Conservation (phyloP, 306 rosid species). For the Phaseolus lunatus region DNA sequence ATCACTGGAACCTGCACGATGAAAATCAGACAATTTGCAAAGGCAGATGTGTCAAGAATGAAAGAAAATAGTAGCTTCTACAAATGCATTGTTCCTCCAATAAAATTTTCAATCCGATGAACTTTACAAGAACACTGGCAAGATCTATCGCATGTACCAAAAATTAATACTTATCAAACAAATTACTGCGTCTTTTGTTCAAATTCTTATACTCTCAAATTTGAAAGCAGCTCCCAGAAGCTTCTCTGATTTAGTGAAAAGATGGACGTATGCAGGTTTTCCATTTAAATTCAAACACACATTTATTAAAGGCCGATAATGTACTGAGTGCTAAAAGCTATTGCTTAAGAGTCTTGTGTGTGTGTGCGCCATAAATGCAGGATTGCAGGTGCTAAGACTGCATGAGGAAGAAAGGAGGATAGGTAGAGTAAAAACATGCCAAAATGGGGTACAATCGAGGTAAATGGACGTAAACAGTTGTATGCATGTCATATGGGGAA, state of each 20-base stretch:
- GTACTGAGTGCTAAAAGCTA: neutral
- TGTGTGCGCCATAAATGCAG: too few species aligned
- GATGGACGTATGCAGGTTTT: neutral
- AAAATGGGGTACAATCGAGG: conserved; percentile 3
- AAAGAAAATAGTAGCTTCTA: conserved; percentile 1
- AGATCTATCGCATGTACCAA: conserved; percentile 1
- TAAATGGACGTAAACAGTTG: neutral
- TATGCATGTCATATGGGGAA: conserved; percentile 12
- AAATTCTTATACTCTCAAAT: neutral
- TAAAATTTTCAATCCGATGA: neutral
- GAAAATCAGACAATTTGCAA: conserved; percentile 17
- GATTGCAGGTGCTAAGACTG: neutral
- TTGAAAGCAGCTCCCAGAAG: neutral
- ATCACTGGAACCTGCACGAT: conserved; percentile 71
- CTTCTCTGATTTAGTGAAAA: neutral
- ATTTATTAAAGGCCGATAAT: neutral
- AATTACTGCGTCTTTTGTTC: neutral
- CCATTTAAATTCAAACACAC: neutral
- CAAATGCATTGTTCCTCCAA: conserved; percentile 14
- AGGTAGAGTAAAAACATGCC: neutral
- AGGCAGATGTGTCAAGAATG: conserved; percentile 9
- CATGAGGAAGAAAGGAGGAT: neutral
- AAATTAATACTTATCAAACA: conserved; percentile 15
- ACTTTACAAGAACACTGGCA: conserved; percentile 4
- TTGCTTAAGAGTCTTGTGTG: too few species aligned